Evolutionary conservation across 805 yeast genomes (phyloP), one percentile per base, ranked within the genome.

Genomic region (Starmerella scarabaei): DNA sequence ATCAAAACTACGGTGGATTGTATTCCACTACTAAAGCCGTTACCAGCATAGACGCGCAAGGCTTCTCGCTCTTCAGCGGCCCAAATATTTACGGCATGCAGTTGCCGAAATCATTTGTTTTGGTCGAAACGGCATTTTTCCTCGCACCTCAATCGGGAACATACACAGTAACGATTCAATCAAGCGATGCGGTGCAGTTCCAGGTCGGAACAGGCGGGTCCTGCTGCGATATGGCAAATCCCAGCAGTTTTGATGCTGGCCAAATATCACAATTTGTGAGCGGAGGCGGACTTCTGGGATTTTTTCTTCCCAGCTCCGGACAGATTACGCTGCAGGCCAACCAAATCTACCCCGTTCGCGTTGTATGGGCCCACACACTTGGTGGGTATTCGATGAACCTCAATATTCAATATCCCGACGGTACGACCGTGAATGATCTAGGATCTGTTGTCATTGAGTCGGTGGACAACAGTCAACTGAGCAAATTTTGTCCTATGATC

Each of bases 51-150:
- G 11, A 23, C 26, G 26, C 11, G 7, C 7, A 23, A 7, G 7
- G 9, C 9, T 23, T 23, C 11, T 7, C 7, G 7, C 7, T 23
- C 11, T 11, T 23, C 11, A 23, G 9, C 9, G 9, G 9, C 7
- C 26, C 26, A 7, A 23, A 5, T 15, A 20, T 16, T n/a, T 30
- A 31, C 12, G 35, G 28, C 14, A 28, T 33, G 17, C 26, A 38
- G 12, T 17, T 30, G 5, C 42, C 42, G 15, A 9, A 9, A 5
- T 18, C 14, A 7, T 33, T 19, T 20, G 18, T 37, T 4, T 14
- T 32, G 9, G 41, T 28, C 16, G 28, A 28, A 5, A 38, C 41
- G 4, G 41, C 37, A 7, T 38, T n/a, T 18, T 38, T 30, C 35
- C 16, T n/a, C 11, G 41, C 41, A 11, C 36, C 36, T 5, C 36